Conservation (phyloP, 2,329 filamentous ascomycete species). For the Cladophialophora exuberans region DNA sequence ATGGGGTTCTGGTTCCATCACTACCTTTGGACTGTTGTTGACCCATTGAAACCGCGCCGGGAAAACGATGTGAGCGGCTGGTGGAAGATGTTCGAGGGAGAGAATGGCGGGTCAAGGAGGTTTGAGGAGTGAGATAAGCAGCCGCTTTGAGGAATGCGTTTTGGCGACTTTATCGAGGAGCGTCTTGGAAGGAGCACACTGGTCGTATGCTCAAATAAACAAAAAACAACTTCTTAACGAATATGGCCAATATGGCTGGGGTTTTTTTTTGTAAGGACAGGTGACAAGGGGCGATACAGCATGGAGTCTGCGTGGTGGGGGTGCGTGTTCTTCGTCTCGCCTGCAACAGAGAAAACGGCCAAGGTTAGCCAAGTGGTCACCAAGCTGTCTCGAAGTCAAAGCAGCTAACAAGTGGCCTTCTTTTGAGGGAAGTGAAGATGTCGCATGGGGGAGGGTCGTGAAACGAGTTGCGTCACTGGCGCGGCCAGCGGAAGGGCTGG, state of each 20-base stretch:
- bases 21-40: slow-evolving; percentile 56
- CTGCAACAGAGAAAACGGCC: slow-evolving; percentile 11
- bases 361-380: slow-evolving; percentile 11
- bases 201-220: slow-evolving; percentile 28
- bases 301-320: slow-evolving; percentile 6
- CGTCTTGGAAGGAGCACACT: slow-evolving; percentile 27
- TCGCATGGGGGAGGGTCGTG: slow-evolving; percentile 25
- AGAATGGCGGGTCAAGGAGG: slow-evolving; percentile 36
- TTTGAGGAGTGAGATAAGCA: slow-evolving; percentile 40
- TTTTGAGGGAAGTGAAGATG: slow-evolving; percentile 13
- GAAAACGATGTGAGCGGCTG: slow-evolving; percentile 3
- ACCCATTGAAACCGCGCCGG: slow-evolving; percentile 47
- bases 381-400: neutral
- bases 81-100: slow-evolving; percentile 11
- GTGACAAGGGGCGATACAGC: slow-evolving; percentile 14
- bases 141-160: slow-evolving; percentile 38
- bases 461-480: slow-evolving; percentile 30
- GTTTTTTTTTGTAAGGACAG: slow-evolving; percentile 8
- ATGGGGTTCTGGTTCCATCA: slow-evolving; percentile 57
- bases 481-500: slow-evolving; percentile 20
- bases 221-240: slow-evolving; percentile 7
- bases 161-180: slow-evolving; percentile 32
- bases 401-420: slow-evolving; percentile 10
- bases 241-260: slow-evolving; percentile 9
- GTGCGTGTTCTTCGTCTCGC: slow-evolving; percentile 19